Evolutionary conservation across 148 eudicot species (phyloP), one percentile per base, ranked within the genome.

Genomic region (Cornus florida): DNA sequence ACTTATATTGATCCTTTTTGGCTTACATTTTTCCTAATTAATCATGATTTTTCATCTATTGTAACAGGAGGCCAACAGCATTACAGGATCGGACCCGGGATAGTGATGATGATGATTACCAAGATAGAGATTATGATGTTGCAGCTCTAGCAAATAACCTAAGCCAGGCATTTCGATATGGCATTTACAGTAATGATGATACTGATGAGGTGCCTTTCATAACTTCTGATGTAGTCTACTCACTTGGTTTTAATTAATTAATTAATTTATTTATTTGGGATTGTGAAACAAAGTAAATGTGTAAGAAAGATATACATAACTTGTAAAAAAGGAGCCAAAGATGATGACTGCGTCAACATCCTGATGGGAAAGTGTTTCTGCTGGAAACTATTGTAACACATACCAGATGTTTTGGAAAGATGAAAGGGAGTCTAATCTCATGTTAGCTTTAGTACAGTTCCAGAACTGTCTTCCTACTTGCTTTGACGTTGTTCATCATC

Each of bases 61-160:
- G 76, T 68, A 79, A 84, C 88, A 95, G 99, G 97, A 91, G 99
- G 79, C 99, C 99, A 56, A 90, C 97, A 68, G 84, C 93, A 35
- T 82, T 92, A 35, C 99, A 90, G 48, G 97, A 95, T 62, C 92
- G 91, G 31, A 83, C 81, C 69, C 86, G 97, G 85, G 97, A 95
- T 80, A 92, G 99, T 71, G 99, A 92, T 72, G 97, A 91, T 67
- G 98, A 95, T 82, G 99, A 95, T 87, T 95, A 93, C 81, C 99
- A 95, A 82, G 99, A 95, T 83, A 88, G 99, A 76, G 99, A 95
- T 81, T 95, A 93, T 86, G 99, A 95, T 83, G 94, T 95, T 83
- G 97, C 97, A 19, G 97, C 99, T 79, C 78, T 95, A 79, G 99
- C 99, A 28, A 93, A 93, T 86, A 93, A 92, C 84, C 82, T 95